Evolutionary conservation across 257 asterid genomes (phyloP), one percentile per base, ranked within the genome.

Genomic region (Verbena officinalis): DNA sequence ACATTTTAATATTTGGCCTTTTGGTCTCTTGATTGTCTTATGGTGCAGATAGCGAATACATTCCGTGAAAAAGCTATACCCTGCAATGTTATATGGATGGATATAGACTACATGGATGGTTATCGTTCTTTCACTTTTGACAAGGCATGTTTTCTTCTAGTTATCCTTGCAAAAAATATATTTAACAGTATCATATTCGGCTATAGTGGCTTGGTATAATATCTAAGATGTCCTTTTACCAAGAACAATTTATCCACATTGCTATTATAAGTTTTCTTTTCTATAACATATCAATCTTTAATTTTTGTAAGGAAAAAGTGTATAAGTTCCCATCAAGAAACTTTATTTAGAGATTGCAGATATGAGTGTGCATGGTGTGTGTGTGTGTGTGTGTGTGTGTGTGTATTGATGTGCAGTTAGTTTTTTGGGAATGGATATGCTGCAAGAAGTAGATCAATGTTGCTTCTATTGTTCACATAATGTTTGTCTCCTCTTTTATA

Each of bases 1-100:
- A 36, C 40, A 36, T 36, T 36, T 36, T 36, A 4, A 36, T 33
- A 27, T 44, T 17, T 49, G 16, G 27, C 7, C 53, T 54, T 31
- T 27, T 27, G n/a, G 24, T 45, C 48, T 24, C 38, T 73, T 56
- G 38, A 55, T 63, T 71, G 14, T 63, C 64, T 70, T 40, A 50
- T 57, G 36, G 16, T 36, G 74, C 95, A 93, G 98, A 75, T 93
- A 46, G 89, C 95, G 17, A 90, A 70, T 76, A 87, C 85, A 69
- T 93, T 93, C 68, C 83, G 97, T 50, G 95, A 93, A 58, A 93
- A 93, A 77, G 64, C 68, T 48, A 90, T 93, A 74, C 99, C 99
- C 67, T 93, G 97, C 81, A 97, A 90, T 78, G 96, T 90, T 79
- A 81, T 93, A 64, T 93, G 99, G 99, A 93, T 93, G 95, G 99